These are phyloP conservation scores for Cyberlindnera nakhonratchasimensis DNA, from an alignment of 805 yeast species.

Conservation along the genomic window DNA sequence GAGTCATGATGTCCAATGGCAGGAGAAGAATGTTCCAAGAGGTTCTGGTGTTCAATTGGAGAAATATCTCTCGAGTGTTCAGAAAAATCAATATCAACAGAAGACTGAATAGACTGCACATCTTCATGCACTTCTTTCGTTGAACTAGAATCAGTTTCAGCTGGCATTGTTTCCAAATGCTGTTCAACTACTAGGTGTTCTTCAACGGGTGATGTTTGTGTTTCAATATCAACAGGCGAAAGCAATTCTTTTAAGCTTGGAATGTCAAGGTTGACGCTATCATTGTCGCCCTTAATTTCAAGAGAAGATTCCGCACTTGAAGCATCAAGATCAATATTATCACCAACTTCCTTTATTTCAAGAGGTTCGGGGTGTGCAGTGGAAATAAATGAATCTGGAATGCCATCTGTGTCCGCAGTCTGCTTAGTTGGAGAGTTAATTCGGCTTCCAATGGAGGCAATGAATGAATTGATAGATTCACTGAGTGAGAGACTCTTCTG, in stretches of 20 bases:
- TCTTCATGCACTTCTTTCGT: slow-evolving; percentile 1
- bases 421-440: slow-evolving; percentile 3
- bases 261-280: no score
- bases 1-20: slow-evolving; percentile 3
- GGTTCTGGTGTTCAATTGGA: slow-evolving; percentile 10
- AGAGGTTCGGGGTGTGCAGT: background rate
- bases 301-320: background rate
- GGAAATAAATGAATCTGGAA: slow-evolving; percentile 4
- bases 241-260: no score
- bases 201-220: background rate
- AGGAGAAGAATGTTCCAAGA: slow-evolving; percentile 13
- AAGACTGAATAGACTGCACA: slow-evolving; percentile 12
- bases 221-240: background rate
- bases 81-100: slow-evolving; percentile 7
- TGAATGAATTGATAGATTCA: slow-evolving; percentile 21
- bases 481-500: slow-evolving; percentile 22
- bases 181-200: background rate
- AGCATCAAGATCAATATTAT: background rate
- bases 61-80: background rate
- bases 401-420: background rate
- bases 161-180: background rate
- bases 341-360: background rate
- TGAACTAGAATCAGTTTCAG: background rate
- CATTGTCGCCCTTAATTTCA: no score
- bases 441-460: slow-evolving; percentile 15